Percentiles rank a stretch among this genome's conserved stretches.
phyloP scores from a whole-genome alignment of 176 grass and related monocot species.

The Raddia distichophylla region DNA sequence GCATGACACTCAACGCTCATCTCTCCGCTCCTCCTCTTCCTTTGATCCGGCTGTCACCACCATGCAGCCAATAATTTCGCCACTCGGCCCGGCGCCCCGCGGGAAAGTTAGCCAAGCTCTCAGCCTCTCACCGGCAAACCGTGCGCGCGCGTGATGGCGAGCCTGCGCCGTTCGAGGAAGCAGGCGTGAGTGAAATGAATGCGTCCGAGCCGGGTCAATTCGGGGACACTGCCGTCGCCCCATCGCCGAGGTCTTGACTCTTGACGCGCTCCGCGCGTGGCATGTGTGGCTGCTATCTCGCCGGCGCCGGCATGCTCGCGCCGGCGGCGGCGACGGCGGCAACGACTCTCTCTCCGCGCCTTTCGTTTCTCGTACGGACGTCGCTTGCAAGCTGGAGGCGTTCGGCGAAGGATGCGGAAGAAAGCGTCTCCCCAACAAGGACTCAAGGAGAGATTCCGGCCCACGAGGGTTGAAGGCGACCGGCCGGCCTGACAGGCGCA shows the following conservation, averaged over 20 bases:
- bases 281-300: neutral
- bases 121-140: neutral
- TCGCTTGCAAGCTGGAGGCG: too few species aligned
- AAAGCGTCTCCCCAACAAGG: too few species aligned
- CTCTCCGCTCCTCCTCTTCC: too few species aligned
- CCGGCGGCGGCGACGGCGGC: neutral
- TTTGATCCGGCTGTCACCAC: too few species aligned
- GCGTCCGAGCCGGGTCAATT: neutral
- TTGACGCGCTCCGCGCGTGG: neutral
- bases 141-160: neutral
- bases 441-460: too few species aligned
- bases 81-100: neutral
- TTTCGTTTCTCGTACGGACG: too few species aligned
- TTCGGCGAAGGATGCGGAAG: too few species aligned
- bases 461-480: too few species aligned
- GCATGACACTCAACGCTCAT: too few species aligned
- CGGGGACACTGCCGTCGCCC: neutral
- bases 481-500: too few species aligned
- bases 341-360: too few species aligned
- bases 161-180: neutral
- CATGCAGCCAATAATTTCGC: neutral
- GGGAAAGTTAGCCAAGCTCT: neutral
- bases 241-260: constrained; percentile 14
- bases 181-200: neutral
- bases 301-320: neutral